Evolutionary conservation across 352 stramenopile species (phyloP), one percentile per base, ranked within the genome.

Genomic region (Salisapilia sapeloensis): DNA sequence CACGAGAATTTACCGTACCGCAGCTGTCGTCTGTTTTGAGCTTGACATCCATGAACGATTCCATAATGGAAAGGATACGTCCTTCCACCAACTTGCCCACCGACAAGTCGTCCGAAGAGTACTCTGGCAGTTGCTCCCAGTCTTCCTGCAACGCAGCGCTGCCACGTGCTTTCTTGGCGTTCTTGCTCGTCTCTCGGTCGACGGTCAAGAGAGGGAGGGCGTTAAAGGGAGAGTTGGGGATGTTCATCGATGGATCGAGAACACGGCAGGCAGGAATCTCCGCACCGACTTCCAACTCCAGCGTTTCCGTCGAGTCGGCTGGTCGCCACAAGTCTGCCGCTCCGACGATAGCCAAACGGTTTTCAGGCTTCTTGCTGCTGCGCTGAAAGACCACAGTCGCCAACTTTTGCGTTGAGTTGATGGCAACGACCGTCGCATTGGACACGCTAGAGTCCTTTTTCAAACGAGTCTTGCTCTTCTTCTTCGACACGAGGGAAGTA

Each of bases 11-110:
- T 6, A 90, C 63, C 52, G 86, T 92, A 29, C 77, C 70, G 9
- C 55, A 53, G 39, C 66, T 77, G 48, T 79, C 83, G 25, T 38
- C 55, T 4, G 61, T 66, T 56, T 80, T 70, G 20, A 92, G 42
- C 34, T 80, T 81, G 41, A 92, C 62, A 41, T 92, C 71, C 53
- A 92, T 83, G 31, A 53, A 52, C 44, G 62, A 53, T 41, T 92
- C 74, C 35, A 82, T 83, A 56, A 92, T 85, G 13, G 54, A 51
- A 12, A 55, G 38, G 41, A 92, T 71, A 14, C 66, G 48, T 23
- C 74, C 77, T 1, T 60, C 83, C 38, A 92, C 43, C 10, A 56
- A 53, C 44, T 69, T 70, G 10, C 77, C 74, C 10, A 86, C 46
- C 21, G 47, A 43, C 2, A 92, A 34, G 29, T 85, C 70, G 3